Evolutionary conservation across 2,329 filamentous ascomycete species (phyloP).

Genomic region (Didymella sp.): DNA sequence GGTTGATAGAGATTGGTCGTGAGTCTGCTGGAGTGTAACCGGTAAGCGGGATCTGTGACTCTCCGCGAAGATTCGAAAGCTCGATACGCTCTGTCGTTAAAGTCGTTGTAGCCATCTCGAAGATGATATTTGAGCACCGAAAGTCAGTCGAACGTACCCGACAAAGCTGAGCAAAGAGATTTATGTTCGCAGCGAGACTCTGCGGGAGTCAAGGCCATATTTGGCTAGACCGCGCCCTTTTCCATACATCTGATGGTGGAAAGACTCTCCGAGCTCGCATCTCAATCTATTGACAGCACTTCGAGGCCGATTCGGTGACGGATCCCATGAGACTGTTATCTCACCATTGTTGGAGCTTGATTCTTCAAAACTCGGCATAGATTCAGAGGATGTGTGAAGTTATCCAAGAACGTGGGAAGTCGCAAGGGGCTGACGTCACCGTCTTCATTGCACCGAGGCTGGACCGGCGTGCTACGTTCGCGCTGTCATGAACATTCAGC

Average conservation of each 20-base stretch:
- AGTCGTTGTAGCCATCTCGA: slow-evolving; percentile 14
- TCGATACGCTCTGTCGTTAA: slow-evolving; percentile 23
- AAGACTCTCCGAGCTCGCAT: background rate
- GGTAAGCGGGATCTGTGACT: slow-evolving; percentile 7
- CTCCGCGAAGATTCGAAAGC: slow-evolving; percentile 13
- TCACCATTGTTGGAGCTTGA: background rate
- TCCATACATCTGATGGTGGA: background rate
- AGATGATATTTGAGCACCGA: background rate
- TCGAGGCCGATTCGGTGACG: background rate
- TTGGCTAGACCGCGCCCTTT: slow-evolving; percentile 15
- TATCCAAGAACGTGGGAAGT: background rate
- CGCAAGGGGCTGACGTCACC: slow-evolving; percentile 2
- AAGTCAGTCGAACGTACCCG: background rate
- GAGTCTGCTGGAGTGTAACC: background rate
- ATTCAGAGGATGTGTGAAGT: background rate
- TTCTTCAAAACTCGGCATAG: background rate
- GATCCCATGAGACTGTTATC: background rate
- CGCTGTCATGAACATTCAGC: background rate
- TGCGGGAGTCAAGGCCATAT: background rate
- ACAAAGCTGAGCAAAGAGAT: background rate
- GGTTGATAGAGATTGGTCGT: background rate
- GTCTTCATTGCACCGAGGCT: background rate
- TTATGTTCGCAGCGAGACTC: background rate
- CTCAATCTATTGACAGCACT: background rate
- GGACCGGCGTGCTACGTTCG: background rate